Evolutionary conservation across 1,139 yeast species (phyloP).

Genomic region (Taphrina sp.): DNA sequence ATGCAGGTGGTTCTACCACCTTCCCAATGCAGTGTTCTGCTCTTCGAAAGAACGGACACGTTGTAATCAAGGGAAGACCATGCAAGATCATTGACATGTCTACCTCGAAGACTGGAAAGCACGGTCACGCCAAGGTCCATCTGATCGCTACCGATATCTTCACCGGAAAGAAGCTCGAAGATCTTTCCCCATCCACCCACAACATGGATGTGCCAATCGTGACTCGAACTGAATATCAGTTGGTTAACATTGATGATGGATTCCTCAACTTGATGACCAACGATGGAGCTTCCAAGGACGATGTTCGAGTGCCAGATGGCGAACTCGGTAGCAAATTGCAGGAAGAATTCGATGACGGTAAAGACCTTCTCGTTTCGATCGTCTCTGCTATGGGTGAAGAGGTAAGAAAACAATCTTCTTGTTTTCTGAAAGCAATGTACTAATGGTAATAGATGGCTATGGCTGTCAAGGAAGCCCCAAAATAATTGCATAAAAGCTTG

Average conservation of each 20-base stretch:
- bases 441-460: conserved; percentile 21
- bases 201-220: conserved; percentile 99
- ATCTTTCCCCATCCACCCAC: conserved; percentile 99
- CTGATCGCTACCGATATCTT: conserved; percentile 97
- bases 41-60: conserved; percentile 99
- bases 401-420: conserved; percentile 37
- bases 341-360: conserved; percentile 93
- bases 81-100: conserved; percentile 99
- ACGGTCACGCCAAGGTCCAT: conserved; percentile 99
- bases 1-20: conserved; percentile 98
- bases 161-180: conserved; percentile 99
- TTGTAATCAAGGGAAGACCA: conserved; percentile 95
- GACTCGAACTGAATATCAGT: conserved; percentile 38
- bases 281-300: conserved; percentile 99
- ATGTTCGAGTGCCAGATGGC: conserved; percentile 96
- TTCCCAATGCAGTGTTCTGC: conserved; percentile 99
- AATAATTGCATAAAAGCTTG: conserved; percentile 10
- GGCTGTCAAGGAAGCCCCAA: conserved; percentile 30
- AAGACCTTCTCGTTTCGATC: conserved; percentile 93
- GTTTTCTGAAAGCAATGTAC: neutral
- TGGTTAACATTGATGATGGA: conserved; percentile 94
- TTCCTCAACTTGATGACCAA: conserved; percentile 93
- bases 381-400: conserved; percentile 99
- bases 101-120: conserved; percentile 99
- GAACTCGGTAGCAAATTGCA: conserved; percentile 92